These are phyloP conservation scores for Rhodomyrtus psidioides DNA, from an alignment of 441 rosid genomes.

Conservation along the genomic window DNA sequence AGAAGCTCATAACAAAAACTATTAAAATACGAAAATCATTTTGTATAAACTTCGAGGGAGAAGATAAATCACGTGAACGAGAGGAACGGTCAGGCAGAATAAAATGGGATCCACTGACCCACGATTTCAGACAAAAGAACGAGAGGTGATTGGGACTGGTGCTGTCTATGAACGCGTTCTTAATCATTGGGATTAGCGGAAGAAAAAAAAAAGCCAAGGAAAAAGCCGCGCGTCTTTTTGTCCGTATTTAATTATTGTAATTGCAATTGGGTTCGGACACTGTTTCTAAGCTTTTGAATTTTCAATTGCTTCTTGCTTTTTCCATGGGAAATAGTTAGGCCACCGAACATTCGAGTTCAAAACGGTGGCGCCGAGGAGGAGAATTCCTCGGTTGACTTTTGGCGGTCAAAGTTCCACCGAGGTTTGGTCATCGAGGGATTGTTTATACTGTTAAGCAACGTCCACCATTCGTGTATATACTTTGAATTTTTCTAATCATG, in stretches of 20 bases:
- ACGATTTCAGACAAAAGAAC: neutral
- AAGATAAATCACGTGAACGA: neutral
- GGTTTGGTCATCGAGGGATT: neutral
- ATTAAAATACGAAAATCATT: neutral
- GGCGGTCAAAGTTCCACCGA: neutral
- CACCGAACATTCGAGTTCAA: neutral
- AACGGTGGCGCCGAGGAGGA: neutral
- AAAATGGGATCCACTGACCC: neutral
- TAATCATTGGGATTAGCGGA: neutral
- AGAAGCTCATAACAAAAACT: too few species aligned
- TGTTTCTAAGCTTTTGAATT: neutral
- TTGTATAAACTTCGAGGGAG: neutral
- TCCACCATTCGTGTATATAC: neutral
- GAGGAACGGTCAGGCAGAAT: neutral
- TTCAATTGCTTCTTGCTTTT: neutral
- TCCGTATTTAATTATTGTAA: neutral
- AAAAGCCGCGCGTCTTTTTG: neutral
- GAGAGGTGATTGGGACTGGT: neutral
- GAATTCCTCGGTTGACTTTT: neutral
- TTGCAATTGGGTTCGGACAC: neutral
- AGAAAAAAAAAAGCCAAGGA: neutral
- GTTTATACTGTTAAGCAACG: neutral
- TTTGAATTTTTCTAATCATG: neutral
- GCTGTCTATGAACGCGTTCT: neutral
- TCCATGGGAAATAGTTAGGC: neutral